Evolutionary conservation across 2,329 filamentous ascomycete genomes (phyloP), one percentile per base, ranked within the genome.

Genomic region (Sordariomycetes sp.): DNA sequence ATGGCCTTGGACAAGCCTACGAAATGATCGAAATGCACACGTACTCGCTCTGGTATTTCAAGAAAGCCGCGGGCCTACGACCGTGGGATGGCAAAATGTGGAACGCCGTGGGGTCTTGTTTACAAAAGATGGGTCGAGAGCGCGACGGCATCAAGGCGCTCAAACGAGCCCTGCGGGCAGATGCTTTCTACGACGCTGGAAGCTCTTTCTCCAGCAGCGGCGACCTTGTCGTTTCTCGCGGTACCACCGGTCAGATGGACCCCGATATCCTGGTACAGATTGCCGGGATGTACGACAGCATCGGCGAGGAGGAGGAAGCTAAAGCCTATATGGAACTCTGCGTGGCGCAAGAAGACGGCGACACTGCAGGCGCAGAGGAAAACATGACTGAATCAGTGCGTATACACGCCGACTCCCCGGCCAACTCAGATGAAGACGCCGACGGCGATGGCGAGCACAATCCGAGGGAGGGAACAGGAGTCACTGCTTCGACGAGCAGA

Each of bases 21-120:
- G 92, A 98, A 57, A 84, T 98, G 46, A 73, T 98, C 8, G 92
- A 98, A 59, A 95, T 95, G 86, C 86, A 94, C 52, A 87, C 88
- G 28, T 98, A 98, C 55, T 88, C 90, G 1, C 64, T 98, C 1
- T 96, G 92, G 73, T 98, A 98, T 60, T 95, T 94, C 64, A 93
- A 96, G 53, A 86, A 92, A 37, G 92, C 92, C 0, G 90, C 90
- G 1, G 86, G 87, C 0, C 67, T 98, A 2, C 78, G 88, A n/a
- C 87, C 90, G 0, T 95, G 90, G 70, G 92, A 98, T 47, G 86
- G 88, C 1, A 96, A 96, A 58, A 94, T 98, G 85, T 98, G 92
- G 92, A 83, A 92, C 65, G 92, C 92, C 0, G 87, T 98, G 5
- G 92, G 86, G 8, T 84, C 84, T 21, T 95, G 90, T 53, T 79